Percentiles rank a stretch among this genome's conserved stretches.
phyloP scores from a whole-genome alignment of 768 basidiomycete species.

The Rhodotorula kratochvilovae region DNA sequence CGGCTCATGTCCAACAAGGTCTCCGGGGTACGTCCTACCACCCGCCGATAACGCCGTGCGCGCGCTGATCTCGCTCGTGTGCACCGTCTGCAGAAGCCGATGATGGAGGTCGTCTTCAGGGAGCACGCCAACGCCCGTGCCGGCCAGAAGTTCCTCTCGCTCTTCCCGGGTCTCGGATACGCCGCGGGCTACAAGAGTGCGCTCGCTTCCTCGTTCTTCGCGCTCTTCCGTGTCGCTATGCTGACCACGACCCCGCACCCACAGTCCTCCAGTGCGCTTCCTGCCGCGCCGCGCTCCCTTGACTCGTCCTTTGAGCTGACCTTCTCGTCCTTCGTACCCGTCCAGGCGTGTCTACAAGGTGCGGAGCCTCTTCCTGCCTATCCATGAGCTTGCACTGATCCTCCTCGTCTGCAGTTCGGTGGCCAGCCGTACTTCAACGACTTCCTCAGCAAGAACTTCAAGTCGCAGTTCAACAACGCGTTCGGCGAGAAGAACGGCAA shows the following conservation, averaged over 20 bases:
- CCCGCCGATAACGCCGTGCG: neutral
- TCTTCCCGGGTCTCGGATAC: constrained; percentile 98
- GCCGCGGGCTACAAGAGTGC: constrained; percentile 86
- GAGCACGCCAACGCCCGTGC: constrained; percentile 69
- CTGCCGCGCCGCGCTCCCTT: neutral
- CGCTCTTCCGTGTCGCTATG: neutral
- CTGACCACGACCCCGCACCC: neutral
- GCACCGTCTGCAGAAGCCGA: constrained; percentile 37
- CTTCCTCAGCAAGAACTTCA: constrained; percentile 74
- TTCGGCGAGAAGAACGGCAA: constrained; percentile 95
- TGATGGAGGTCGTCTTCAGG: constrained; percentile 78
- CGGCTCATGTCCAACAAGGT: constrained; percentile 96
- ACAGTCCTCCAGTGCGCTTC: constrained; percentile 38
- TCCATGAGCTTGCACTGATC: too few relatives aligned
- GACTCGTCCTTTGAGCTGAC: neutral
- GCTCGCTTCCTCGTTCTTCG: neutral
- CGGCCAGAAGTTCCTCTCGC: constrained; percentile 67
- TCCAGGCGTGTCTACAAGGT: constrained; percentile 42
- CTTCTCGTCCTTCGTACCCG: neutral
- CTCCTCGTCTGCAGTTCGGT: constrained; percentile 80
- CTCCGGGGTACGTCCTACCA: constrained; percentile 54
- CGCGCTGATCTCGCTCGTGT: neutral
- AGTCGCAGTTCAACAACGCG: constrained; percentile 67
- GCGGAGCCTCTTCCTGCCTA: too few relatives aligned
- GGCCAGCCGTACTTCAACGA: constrained; percentile 98